Conservation (phyloP, 495 filamentous ascomycete genomes). For the Neurospora sp. region DNA sequence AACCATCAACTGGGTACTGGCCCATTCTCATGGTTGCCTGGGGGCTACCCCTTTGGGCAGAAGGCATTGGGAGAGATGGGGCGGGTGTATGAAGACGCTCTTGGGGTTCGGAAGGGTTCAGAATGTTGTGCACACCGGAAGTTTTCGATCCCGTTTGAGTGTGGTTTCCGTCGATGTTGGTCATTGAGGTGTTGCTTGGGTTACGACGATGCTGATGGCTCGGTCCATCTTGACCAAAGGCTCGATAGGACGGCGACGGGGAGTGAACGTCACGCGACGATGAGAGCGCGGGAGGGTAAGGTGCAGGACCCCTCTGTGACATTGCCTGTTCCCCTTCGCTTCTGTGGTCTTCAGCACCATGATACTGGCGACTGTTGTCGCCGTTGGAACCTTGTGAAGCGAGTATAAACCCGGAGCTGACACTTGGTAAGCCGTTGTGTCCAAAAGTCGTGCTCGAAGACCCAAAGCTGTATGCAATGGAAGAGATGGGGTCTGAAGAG, state of each 20-base stretch:
- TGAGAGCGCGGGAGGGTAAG: slow-evolving; percentile 31
- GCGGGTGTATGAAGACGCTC: slow-evolving; percentile 10
- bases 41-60: slow-evolving; percentile 1
- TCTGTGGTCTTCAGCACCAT: slow-evolving; percentile 35
- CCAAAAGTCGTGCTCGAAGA: slow-evolving; percentile 9
- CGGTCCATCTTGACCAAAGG: slow-evolving; percentile 15
- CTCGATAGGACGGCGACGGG: slow-evolving; percentile 17
- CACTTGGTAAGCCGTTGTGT: slow-evolving; percentile 24
- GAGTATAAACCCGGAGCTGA: slow-evolving; percentile 13
- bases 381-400: slow-evolving; percentile 8
- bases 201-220: slow-evolving; percentile 20
- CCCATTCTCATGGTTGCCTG: slow-evolving; percentile 16
- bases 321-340: slow-evolving; percentile 50
- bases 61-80: slow-evolving; percentile 8
- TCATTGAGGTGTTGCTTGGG: slow-evolving; percentile 13
- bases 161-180: slow-evolving; percentile 21
- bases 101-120: slow-evolving; percentile 35
- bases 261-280: slow-evolving; percentile 16
- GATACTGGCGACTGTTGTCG: slow-evolving; percentile 40
- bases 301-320: slow-evolving; percentile 45
- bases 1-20: slow-evolving; percentile 18
- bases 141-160: slow-evolving; percentile 29
- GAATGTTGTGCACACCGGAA: slow-evolving; percentile 40
- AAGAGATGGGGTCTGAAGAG: slow-evolving; percentile 10
- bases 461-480: slow-evolving; percentile 6